phyloP scores from a whole-genome alignment of 176 grass and related monocot genomes.

The Chrysopogon serrulatus region DNA sequence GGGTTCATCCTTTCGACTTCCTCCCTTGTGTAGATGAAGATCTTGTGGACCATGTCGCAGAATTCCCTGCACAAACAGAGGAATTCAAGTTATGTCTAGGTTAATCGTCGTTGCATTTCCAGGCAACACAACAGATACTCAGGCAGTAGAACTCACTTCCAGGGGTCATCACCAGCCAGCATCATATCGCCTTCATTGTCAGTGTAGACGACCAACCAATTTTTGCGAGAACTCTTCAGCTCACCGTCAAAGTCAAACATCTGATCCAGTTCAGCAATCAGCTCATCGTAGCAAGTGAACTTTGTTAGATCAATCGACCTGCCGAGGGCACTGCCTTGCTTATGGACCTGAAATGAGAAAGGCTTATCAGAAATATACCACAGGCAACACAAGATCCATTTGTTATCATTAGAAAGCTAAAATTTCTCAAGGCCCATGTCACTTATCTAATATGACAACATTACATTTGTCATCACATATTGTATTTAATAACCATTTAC shows the following conservation, averaged over 20 bases:
- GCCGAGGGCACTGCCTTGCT: constrained; percentile 87
- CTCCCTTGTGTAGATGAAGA: constrained; percentile 79
- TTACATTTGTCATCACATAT: neutral
- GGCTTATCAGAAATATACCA: neutral
- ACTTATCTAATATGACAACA: neutral
- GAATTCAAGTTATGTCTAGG: neutral
- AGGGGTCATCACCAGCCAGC: constrained; percentile 93
- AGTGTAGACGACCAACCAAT: constrained; percentile 84
- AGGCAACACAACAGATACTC: neutral
- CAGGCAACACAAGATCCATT: neutral
- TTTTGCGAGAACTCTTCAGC: constrained; percentile 43
- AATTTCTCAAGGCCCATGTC: neutral
- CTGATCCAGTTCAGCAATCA: constrained; percentile 64
- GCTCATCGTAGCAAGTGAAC: constrained; percentile 62
- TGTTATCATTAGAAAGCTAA: neutral
- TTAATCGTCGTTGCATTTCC: neutral
- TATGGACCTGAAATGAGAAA: constrained; percentile 65
- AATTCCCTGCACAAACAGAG: constrained; percentile 61
- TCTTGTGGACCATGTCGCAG: constrained; percentile 80
- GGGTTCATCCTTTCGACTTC: constrained; percentile 83
- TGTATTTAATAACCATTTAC: neutral
- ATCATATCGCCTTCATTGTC: constrained; percentile 93
- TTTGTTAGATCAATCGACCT: constrained; percentile 84
- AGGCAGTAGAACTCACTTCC: constrained; percentile 47
- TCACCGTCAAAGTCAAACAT: constrained; percentile 94